These are phyloP conservation scores for Neoarthrinium moseri DNA, from an alignment of 2,329 filamentous ascomycete genomes.

Conservation along the genomic window DNA sequence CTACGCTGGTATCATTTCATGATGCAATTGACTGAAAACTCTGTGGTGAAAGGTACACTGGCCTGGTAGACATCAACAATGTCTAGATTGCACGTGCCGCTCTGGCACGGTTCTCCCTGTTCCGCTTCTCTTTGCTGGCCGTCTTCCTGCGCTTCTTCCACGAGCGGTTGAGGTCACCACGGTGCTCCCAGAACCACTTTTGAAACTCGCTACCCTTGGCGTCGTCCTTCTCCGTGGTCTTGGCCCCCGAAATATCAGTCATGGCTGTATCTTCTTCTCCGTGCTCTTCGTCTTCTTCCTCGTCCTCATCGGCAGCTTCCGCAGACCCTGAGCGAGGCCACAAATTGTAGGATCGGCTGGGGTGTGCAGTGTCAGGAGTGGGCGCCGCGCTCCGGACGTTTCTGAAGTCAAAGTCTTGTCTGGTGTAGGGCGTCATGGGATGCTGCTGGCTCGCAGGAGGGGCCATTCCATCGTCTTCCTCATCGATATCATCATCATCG, in stretches of 20 bases:
- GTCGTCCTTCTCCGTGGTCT: slow-evolving; percentile 3
- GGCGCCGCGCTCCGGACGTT: slow-evolving; percentile 84
- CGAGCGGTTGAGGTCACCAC: slow-evolving; percentile 62
- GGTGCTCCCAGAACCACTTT: slow-evolving; percentile 67
- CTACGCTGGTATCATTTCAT: not conserved
- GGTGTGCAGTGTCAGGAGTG: slow-evolving; percentile 88
- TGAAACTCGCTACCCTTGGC: slow-evolving; percentile 51
- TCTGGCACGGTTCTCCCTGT: slow-evolving; percentile 61
- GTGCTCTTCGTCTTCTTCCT: slow-evolving; percentile 39
- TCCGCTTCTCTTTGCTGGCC: slow-evolving; percentile 64
- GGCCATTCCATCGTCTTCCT: slow-evolving; percentile 25
- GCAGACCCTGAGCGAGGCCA: slow-evolving; percentile 39
- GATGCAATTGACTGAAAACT: not conserved
- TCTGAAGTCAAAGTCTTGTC: slow-evolving; percentile 73
- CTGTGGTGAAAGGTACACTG: not conserved
- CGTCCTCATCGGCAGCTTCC: slow-evolving; percentile 35
- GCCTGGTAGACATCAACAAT: not conserved
- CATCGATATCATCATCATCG: slow-evolving; percentile 43
- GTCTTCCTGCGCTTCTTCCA: slow-evolving; percentile 66
- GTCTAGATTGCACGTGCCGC: slow-evolving; percentile 39
- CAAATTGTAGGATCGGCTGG: slow-evolving; percentile 61
- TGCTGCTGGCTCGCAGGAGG: slow-evolving; percentile 28
- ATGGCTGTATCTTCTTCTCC: slow-evolving; percentile 18
- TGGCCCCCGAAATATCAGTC: slow-evolving; percentile 9
- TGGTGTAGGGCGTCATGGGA: slow-evolving; percentile 82